Base-by-base conservation (phyloP, 768 basidiomycete genomes). In the Pisolithus orientalis region DNA sequence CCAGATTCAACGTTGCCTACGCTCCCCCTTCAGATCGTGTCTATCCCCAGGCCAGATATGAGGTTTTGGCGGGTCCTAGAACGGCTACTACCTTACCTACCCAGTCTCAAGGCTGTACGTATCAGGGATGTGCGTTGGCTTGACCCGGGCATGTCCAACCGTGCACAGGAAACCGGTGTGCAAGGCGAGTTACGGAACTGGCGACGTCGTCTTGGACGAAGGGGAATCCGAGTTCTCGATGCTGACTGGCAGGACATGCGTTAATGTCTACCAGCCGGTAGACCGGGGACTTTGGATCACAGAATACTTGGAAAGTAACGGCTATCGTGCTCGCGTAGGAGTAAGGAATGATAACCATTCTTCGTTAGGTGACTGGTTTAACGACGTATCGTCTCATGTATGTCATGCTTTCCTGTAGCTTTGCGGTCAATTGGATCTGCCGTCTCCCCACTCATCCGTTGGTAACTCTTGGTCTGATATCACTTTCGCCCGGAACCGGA, bases 151-250 rank as follows among this genome's bases (percentile, higher is more conserved):
- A 76, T 90, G 65, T 81, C 77, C 7, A 69, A 68, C 0, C 73
- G 76, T 53, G 90, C 90, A 25, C 82, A 80, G 57, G 81, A 78
- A 56, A 79, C 89, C 6, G 90, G 90, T 7, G 78, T 89, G 13
- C 89, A 90, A 67, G 90, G 88, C 40, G 85, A 89, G 64, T 84
- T 92, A 80, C 71, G 74, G 56, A 78, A 82, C 52, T 92, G 90
- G 90, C 75, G 75, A 54, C 75, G 78, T 44, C 76, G 84, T 49
- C 71, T 92, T 31, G 70, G 70, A 10, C 72, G 80, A 51, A 72
- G 78, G 59, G 73, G 79, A 1, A 76, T 92, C 44, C 73, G 75
- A 21, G 67, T 92, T 28, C 70, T 91, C 49, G 90, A 92, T 60
- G 75, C 78, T 14, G 82, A 87, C 52, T 90, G 90, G 87, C 82